phyloP scores from a whole-genome alignment of 495 filamentous ascomycete genomes.

The Glonium stellatum region DNA sequence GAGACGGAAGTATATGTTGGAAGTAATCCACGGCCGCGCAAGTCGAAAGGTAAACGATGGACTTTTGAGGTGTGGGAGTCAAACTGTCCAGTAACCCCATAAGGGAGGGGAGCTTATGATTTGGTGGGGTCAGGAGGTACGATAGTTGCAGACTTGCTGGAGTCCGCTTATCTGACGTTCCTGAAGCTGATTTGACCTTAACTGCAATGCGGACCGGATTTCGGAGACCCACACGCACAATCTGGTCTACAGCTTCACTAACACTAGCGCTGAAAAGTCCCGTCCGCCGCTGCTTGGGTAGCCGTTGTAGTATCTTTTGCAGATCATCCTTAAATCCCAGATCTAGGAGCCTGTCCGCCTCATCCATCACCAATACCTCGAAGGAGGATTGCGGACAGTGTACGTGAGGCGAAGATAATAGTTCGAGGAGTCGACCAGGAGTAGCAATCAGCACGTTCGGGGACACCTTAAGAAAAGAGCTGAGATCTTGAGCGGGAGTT shows the following conservation, averaged over 20 bases:
- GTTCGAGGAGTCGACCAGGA: constrained; percentile 79
- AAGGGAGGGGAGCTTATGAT: constrained; percentile 68
- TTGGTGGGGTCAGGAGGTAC: constrained; percentile 67
- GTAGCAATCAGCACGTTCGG: constrained; percentile 86
- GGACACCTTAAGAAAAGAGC: constrained; percentile 65
- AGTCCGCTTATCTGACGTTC: constrained; percentile 76
- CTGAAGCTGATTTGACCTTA: constrained; percentile 72
- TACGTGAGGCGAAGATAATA: constrained; percentile 85
- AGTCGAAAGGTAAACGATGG: constrained; percentile 91
- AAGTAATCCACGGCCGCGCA: constrained; percentile 96
- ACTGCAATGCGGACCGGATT: constrained; percentile 93
- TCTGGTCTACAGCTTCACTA: constrained; percentile 81
- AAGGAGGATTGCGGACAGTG: constrained; percentile 83
- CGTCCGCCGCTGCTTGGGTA: constrained; percentile 90
- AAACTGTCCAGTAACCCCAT: constrained; percentile 61
- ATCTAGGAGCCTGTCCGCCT: constrained; percentile 87
- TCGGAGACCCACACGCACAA: constrained; percentile 83
- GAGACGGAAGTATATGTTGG: constrained; percentile 59
- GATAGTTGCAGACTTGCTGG: constrained; percentile 89
- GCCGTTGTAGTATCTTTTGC: constrained; percentile 69
- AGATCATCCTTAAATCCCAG: constrained; percentile 92
- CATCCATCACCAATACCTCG: constrained; percentile 85
- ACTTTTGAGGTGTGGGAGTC: constrained; percentile 66
- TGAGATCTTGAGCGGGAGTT: constrained; percentile 77
- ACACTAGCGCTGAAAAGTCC: constrained; percentile 91